A percentile compares a stretch with the other conserved stretches of the same genome.
Conservation (phyloP, 179 eudicot species). For the Monotropa hypopitys region DNA sequence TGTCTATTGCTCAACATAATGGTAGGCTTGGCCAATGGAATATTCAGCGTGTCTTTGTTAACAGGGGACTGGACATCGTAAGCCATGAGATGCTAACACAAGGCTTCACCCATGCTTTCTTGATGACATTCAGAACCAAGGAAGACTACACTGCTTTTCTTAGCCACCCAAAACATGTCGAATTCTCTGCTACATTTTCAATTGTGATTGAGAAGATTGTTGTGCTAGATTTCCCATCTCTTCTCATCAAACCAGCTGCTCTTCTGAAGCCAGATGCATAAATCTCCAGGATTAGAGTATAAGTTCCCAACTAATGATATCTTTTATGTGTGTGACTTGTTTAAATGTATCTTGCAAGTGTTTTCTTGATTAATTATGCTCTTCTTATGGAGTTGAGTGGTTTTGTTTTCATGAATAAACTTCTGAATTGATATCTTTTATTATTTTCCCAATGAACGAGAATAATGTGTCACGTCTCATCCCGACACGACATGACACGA, state of each 20-base stretch:
- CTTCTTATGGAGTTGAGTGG: background rate
- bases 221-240: conserved; percentile 59
- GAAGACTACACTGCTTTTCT: conserved; percentile 43
- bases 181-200: conserved; percentile 52
- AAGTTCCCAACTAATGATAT: background rate
- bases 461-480: too few species aligned
- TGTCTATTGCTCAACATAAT: too few species aligned
- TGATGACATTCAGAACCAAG: conserved; percentile 53
- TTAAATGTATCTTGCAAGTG: background rate
- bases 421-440: background rate
- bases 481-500: too few species aligned
- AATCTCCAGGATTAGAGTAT: background rate
- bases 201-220: conserved; percentile 52
- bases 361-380: background rate
- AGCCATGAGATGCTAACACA: conserved; percentile 76
- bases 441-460: background rate
- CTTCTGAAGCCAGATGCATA: background rate
- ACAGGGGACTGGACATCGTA: conserved; percentile 69
- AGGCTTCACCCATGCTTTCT: conserved; percentile 77
- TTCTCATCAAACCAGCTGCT: conserved; percentile 35
- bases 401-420: background rate
- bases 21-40: background rate
- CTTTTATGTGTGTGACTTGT: background rate
- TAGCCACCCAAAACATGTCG: conserved; percentile 55
- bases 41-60: background rate